Evolutionary conservation across 148 eudicot genomes (phyloP).

Genomic region (Fagopyrum esculentum): DNA sequence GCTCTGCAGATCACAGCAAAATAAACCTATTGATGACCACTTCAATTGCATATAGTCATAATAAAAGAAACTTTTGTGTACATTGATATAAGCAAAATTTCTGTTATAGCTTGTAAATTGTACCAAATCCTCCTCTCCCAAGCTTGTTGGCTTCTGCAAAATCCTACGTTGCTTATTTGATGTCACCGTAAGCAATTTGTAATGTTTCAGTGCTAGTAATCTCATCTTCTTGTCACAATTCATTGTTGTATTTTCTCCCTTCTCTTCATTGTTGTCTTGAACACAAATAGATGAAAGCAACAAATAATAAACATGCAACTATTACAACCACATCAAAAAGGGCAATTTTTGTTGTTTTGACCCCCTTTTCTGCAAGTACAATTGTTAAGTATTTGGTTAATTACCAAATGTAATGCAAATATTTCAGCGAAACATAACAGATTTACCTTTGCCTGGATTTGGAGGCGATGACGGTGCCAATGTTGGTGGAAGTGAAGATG

Average conservation of each 20-base stretch:
- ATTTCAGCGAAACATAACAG: not conserved
- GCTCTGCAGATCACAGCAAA: constrained; percentile 21
- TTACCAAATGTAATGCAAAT: not conserved
- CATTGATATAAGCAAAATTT: not conserved
- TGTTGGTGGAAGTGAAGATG: not conserved
- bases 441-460: not conserved
- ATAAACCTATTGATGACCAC: not conserved
- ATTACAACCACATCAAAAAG: not conserved
- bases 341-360: not conserved
- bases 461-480: not conserved
- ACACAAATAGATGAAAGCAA: not conserved
- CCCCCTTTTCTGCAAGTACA: not conserved
- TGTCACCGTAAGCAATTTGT: not conserved
- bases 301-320: not conserved
- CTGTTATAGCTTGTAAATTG: not conserved
- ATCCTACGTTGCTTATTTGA: not conserved
- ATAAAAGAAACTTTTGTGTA: not conserved
- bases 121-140: constrained; percentile 14
- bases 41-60: not conserved
- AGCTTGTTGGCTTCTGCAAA: constrained; percentile 10
- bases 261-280: not conserved
- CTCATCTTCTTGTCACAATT: not conserved
- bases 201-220: not conserved
- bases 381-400: not conserved
- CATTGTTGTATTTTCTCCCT: not conserved